Evolutionary conservation across 805 yeast species (phyloP), one percentile per base, ranked within the genome.

Genomic region (Blastobotrys parvus): DNA sequence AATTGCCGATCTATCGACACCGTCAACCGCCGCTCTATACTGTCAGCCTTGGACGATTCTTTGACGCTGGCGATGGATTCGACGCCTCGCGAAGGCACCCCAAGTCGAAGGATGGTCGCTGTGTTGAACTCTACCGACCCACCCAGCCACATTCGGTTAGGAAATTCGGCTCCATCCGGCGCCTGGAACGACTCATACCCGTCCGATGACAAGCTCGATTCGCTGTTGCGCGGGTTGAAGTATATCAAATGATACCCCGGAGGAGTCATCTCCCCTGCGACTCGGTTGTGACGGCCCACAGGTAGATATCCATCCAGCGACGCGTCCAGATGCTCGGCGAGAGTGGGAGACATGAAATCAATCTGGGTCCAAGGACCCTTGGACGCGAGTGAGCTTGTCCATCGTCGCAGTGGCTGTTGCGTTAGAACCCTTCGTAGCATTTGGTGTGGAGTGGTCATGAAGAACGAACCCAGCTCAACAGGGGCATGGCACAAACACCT

Each of bases 171-270:
- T 39, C 46, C 37, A 0, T 60, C 54, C 0, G 94, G 94, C 0
- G 88, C 77, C 55, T 83, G 92, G 51, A 82, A 76, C 37, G 78
- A 70, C 50, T 83, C 94, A 61, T 86, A 88, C 1, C 96, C 95
- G 60, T 88, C 97, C 1, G 51, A 38, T 2, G 82, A 79, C 16
- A 86, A 56, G 2, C 61, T 60, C 0, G 50, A 38, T 42, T 74
- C 80, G 31, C 62, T 59, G 30, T 74, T 68, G 3, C 65, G 53
- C 19, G 86, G 88, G 53, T 81, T 82, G 60, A 78, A 78, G 56
- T 71, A 86, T 1, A 82, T 57, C 41, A 87, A 69, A 46, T 82
- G 87, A 47, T 75, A 79, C 1, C 90, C 92, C 1, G 55, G 51
- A 2, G 63, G 59, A 2, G 56, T 39, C 1, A 51, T 39, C n/a